phyloP scores from a whole-genome alignment of 345 rosid genomes.

The Mallotus nudiflorus region DNA sequence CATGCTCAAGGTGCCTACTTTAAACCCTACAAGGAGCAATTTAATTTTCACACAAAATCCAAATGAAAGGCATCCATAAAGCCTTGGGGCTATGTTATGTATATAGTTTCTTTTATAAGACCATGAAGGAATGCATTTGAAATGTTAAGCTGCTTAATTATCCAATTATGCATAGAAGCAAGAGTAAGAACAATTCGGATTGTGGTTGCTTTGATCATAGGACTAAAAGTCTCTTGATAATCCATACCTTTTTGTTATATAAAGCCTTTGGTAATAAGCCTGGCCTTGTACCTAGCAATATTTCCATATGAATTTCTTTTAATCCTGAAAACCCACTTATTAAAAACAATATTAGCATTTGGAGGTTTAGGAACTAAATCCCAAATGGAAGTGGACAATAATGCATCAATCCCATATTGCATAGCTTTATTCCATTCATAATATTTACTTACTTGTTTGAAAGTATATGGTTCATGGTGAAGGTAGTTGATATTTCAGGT shows the following conservation, averaged over 20 bases:
- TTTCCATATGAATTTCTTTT: not conserved
- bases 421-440: not conserved
- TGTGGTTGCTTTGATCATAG: not conserved
- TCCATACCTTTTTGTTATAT: not conserved
- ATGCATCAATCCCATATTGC: not conserved
- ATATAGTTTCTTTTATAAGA: not conserved
- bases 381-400: not conserved
- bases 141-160: not conserved
- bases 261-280: not conserved
- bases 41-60: not conserved
- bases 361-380: not conserved
- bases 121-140: not conserved
- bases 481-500: no score
- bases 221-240: not conserved
- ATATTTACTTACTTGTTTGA: not conserved
- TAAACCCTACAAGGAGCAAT: not conserved
- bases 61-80: not conserved
- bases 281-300: not conserved
- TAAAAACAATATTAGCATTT: not conserved
- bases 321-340: not conserved
- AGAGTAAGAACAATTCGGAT: not conserved
- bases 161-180: not conserved
- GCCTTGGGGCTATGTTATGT: not conserved
- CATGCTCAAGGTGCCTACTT: not conserved
- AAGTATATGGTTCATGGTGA: no score